A percentile compares a stretch with the other conserved stretches of the same genome.
phyloP scores from a whole-genome alignment of 225 moss, liverwort and hornwort species.

The Anthoceros angustus region DNA sequence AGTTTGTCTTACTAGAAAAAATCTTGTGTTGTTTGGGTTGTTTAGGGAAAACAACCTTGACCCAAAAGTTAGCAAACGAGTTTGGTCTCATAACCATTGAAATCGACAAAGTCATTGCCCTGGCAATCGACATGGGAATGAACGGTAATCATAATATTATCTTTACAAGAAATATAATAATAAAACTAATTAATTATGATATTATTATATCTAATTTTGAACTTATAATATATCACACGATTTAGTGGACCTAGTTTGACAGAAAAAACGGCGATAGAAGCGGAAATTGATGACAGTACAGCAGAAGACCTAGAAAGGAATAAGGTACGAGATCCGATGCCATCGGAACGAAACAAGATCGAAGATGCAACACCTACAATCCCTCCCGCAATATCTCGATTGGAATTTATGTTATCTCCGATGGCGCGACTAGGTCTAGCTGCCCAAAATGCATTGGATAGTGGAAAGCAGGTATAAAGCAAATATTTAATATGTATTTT shows the following conservation, averaged over 20 bases:
- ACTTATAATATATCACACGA: too few relatives aligned
- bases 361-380: too few relatives aligned
- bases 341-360: background rate
- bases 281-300: background rate
- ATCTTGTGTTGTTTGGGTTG: background rate
- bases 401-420: background rate
- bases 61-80: background rate
- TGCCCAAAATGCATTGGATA: background rate
- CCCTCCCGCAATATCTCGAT: background rate
- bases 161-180: background rate
- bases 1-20: background rate
- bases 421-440: background rate
- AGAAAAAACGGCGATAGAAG: background rate
- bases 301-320: background rate
- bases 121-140: background rate
- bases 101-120: background rate
- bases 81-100: background rate
- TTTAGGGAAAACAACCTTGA: background rate
- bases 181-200: too few relatives aligned
- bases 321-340: background rate
- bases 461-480: background rate
- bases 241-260: background rate
- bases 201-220: too few relatives aligned
- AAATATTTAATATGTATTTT: too few relatives aligned
- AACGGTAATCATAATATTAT: background rate